Evolutionary conservation across 2,329 filamentous ascomycete genomes (phyloP).

Genomic region (Septoria petroselini): DNA sequence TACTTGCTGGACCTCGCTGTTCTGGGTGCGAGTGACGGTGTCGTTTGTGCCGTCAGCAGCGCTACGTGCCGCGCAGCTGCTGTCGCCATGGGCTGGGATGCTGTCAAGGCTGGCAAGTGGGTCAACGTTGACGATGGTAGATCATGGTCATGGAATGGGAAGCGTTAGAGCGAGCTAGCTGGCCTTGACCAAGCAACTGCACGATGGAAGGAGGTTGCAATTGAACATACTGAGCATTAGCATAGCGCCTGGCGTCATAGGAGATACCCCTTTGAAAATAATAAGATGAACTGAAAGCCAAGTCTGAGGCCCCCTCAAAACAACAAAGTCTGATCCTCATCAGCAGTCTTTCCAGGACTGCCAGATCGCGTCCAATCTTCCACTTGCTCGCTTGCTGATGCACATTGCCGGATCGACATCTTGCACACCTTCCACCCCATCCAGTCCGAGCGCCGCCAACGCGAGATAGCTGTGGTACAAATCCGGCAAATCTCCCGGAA

Average conservation of each 20-base stretch:
- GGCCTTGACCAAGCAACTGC: no score
- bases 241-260: conserved; percentile 21
- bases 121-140: conserved; percentile 71
- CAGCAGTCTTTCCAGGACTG: conserved; percentile 18
- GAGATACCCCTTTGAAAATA: conserved; percentile 17
- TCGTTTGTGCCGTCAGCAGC: conserved; percentile 74
- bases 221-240: conserved; percentile 5
- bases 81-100: conserved; percentile 85
- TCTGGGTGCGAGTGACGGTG: conserved; percentile 63
- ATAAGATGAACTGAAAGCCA: neutral
- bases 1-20: conserved; percentile 80
- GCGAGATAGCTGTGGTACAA: conserved; percentile 89
- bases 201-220: neutral
- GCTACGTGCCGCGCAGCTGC: conserved; percentile 66
- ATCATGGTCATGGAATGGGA: conserved; percentile 38
- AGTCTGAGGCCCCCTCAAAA: no score
- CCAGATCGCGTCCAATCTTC: conserved; percentile 31
- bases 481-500: conserved; percentile 53
- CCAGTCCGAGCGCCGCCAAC: conserved; percentile 70
- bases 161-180: conserved; percentile 7
- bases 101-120: conserved; percentile 61
- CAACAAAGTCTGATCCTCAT: no score
- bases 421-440: conserved; percentile 64
- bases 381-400: conserved; percentile 59
- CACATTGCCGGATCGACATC: conserved; percentile 73